Evolutionary conservation across 2,329 filamentous ascomycete species (phyloP).

Genomic region (Penicillium polonicum): DNA sequence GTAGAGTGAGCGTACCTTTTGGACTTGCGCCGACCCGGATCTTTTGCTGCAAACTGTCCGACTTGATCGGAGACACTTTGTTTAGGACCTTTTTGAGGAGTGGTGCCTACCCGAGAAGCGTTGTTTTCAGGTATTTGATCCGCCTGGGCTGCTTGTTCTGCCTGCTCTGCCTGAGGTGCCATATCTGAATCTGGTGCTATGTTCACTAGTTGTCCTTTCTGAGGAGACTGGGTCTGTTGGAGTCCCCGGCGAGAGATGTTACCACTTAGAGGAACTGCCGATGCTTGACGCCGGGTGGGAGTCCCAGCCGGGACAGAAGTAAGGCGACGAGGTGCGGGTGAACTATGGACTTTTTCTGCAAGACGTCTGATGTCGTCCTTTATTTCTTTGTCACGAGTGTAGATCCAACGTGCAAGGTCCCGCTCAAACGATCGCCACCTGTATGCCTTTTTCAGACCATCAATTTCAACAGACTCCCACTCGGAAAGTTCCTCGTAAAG

Average conservation of each 20-base stretch:
- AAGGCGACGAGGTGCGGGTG: neutral
- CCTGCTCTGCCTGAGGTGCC: neutral
- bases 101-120: neutral
- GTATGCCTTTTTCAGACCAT: constrained; percentile 46
- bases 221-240: neutral
- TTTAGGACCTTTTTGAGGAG: neutral
- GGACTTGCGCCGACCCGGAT: constrained; percentile 1
- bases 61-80: neutral
- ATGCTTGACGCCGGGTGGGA: neutral
- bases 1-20: neutral
- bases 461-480: constrained; percentile 42
- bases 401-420: constrained; percentile 48
- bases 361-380: constrained; percentile 35
- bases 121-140: neutral
- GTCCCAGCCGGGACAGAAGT: neutral
- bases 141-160: neutral
- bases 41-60: neutral
- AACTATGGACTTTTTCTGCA: neutral
- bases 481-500: constrained; percentile 43
- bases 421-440: constrained; percentile 52
- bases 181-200: neutral
- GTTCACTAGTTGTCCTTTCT: neutral
- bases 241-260: neutral
- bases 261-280: neutral
- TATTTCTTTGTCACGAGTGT: constrained; percentile 48